A percentile compares a stretch with the other conserved stretches of the same genome.
Evolutionary conservation across 768 basidiomycete genomes (phyloP).

Genomic region (Agrocybe praecox): DNA sequence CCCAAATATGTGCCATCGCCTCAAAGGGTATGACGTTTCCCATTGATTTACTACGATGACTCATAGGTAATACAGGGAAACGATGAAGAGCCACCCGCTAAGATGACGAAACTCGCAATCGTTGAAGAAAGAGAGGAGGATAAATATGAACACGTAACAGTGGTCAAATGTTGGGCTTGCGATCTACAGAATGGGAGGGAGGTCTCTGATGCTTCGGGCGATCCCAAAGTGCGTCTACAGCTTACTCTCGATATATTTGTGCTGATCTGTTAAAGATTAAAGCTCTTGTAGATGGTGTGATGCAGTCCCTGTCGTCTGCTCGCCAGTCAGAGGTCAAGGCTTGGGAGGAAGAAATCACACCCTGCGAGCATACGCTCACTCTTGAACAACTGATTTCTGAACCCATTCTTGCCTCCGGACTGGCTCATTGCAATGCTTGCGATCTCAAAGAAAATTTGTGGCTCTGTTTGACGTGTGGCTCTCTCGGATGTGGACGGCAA

Average conservation of each 20-base stretch:
- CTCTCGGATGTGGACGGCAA: constrained; percentile 85
- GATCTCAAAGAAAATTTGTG: constrained; percentile 91
- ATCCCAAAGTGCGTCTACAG: constrained; percentile 31
- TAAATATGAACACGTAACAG: constrained; percentile 70
- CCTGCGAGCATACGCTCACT: constrained; percentile 80
- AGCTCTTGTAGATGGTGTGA: constrained; percentile 63
- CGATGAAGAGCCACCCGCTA: constrained; percentile 82
- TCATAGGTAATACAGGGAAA: constrained; percentile 48
- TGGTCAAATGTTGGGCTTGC: constrained; percentile 79
- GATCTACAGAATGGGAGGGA: constrained; percentile 50
- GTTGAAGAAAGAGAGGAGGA: constrained; percentile 86
- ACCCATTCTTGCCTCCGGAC: constrained; percentile 58
- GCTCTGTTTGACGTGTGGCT: constrained; percentile 93
- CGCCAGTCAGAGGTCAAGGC: constrained; percentile 95
- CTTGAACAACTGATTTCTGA: constrained; percentile 46
- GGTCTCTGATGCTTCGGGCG: constrained; percentile 38
- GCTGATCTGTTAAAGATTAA: constrained; percentile 42
- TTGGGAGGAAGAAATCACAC: constrained; percentile 92
- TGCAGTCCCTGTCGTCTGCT: constrained; percentile 84
- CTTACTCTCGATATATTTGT: not conserved
- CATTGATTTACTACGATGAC: not conserved
- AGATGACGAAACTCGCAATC: constrained; percentile 91
- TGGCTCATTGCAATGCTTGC: constrained; percentile 82
- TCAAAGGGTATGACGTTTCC: constrained; percentile 45
- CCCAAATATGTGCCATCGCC: constrained; percentile 56